Evolutionary conservation across 345 rosid genomes (phyloP), one percentile per base, ranked within the genome.

Genomic region (Salix arbutifolia): DNA sequence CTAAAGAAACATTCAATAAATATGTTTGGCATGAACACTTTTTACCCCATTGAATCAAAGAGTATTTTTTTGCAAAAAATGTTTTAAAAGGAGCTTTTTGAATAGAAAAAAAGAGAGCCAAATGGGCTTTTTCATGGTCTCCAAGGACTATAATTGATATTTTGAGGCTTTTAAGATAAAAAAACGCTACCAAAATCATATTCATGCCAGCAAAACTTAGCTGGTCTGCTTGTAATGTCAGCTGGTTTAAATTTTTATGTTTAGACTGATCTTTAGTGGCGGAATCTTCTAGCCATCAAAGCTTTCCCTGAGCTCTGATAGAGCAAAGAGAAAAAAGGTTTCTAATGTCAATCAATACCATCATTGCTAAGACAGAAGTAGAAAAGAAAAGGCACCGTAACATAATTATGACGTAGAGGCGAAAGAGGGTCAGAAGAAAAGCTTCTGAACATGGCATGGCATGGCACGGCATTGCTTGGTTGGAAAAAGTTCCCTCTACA

Each of bases 61-160:
- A 78, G 67, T 60, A 62, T 60, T 62, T 73, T 17, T 42, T 35
- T 26, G 28, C 18, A 42, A 30, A 53, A 65, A 21, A 13, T 1
- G 4, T 48, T 16, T 2, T 26, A 42, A 84, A 84, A 81, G 71
- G 69, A 69, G 65, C 69, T 81, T 87, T 84, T 81, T 70, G 64
- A 83, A 83, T 71, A 67, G 71, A 79, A 76, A 77, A 74, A 67
- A 75, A 72, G 70, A 67, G 37, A 77, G 80, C 77, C 46, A 83
- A 82, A 78, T 74, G 74, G 79, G 78, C 75, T 83, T 87, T 89
- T 85, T 84, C 92, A 92, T 90, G 89, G 92, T 89, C 97, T 88
- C 90, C 92, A 79, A 92, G 90, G 75, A 81, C 61, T 52, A 84
- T 84, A 60, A 87, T 87, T 83, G 85, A 69, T 80, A 80, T 82